These are phyloP conservation scores for Prunus yedoensis DNA, from an alignment of 331 rosid genomes.

Conservation along the genomic window DNA sequence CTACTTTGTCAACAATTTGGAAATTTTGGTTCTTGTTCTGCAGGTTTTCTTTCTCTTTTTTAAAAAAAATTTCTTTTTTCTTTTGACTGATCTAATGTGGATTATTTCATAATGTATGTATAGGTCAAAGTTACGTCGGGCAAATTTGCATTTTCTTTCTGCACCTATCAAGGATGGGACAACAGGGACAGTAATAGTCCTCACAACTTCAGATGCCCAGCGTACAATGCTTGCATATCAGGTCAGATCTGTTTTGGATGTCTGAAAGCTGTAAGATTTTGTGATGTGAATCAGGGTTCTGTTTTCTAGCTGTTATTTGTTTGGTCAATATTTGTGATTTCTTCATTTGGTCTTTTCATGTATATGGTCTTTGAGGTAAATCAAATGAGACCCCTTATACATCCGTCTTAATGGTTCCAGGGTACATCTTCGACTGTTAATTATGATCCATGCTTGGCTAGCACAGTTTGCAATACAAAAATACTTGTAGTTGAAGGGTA, in stretches of 20 bases:
- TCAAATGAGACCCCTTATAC: constrained; percentile 28
- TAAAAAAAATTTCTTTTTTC: not conserved
- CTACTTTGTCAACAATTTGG: not conserved
- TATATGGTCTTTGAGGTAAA: not conserved
- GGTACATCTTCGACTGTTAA: constrained; percentile 86
- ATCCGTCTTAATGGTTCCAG: constrained; percentile 42
- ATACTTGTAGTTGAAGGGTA: constrained; percentile 95
- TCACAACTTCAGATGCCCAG: constrained; percentile 95
- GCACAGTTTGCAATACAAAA: constrained; percentile 64
- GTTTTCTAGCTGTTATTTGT: not conserved
- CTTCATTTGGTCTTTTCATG: constrained; percentile 14
- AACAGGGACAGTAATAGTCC: constrained; percentile 95
- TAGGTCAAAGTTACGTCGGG: constrained; percentile 75
- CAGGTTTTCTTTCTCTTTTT: not conserved
- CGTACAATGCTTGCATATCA: constrained; percentile 97
- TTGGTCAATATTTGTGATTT: constrained; percentile 1
- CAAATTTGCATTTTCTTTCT: constrained; percentile 86
- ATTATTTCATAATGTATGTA: not conserved
- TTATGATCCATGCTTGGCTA: constrained; percentile 66
- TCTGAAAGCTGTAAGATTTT: not conserved
- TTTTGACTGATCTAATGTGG: not conserved
- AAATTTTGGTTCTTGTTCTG: not conserved
- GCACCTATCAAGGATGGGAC: constrained; percentile 77
- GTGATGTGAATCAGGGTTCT: not conserved
- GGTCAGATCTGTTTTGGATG: constrained; percentile 38